Base-by-base conservation (phyloP, 495 filamentous ascomycete species). In the Jackrogersella multiformis region DNA sequence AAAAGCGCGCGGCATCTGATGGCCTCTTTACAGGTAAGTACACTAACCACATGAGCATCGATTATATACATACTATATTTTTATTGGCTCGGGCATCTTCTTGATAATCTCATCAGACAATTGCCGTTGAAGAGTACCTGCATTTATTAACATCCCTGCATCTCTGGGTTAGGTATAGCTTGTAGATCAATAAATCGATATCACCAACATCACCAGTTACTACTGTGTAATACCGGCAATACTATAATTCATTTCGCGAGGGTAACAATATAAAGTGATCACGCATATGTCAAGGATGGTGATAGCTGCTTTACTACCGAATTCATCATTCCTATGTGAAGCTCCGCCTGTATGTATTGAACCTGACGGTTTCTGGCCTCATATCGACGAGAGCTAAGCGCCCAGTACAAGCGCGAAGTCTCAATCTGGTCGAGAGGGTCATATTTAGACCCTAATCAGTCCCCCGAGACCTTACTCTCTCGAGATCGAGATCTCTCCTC, bases 1-100 rank as follows among this genome's bases (percentile, higher is more conserved):
- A 16, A 59, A 54, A 61, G 67, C 67, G 67, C 67, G 67, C 67
- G 61, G 67, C 41, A 70, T 35, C 21, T 2, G 34, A 46, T 26
- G 30, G 39, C 44, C n/a, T 24, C 28, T 30, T 30, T 36, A 53
- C n/a, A n/a, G n/a, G n/a, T n/a, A n/a, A n/a, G n/a, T 35, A 48
- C 39, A 21, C 2, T 18, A 23, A 58, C 24, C 28, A 58, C 46
- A 45, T 15, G 30, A 39, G 18, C 38, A 38, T 23, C 35, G 23
- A 24, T 61, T 63, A n/a, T n/a, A n/a, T n/a, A n/a, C n/a, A n/a
- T n/a, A 23, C 34, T 26, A 26, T 7, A 7, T 42, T 35, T 53
- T 39, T 5, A 70, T 66, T 70, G 67, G 67, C 23, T 46, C 26
- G 2, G 2, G 23, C 13, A 30, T 42, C 20, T 44, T 56, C 30